phyloP scores from a whole-genome alignment of 306 rosid species.

The Cicer pinnatifidum region DNA sequence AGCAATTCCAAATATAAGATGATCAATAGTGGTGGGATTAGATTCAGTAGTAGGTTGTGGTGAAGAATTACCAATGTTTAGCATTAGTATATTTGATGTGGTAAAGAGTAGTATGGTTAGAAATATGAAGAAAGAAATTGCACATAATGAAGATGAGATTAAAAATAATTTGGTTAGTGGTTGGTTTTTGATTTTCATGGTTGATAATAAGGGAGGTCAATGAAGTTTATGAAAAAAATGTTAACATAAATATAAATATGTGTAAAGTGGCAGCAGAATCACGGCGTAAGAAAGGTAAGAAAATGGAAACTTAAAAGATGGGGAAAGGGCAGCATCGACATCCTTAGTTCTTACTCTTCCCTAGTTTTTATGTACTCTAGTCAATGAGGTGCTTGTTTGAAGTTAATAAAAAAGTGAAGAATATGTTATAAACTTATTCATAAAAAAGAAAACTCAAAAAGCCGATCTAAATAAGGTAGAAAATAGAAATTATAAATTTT shows the following conservation, averaged over 20 bases:
- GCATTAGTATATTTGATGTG: conserved; percentile 35
- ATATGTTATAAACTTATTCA: too few relatives aligned
- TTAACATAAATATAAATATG: neutral
- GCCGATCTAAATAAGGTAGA: too few relatives aligned
- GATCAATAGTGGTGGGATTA: conserved; percentile 53
- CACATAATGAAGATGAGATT: conserved; percentile 53
- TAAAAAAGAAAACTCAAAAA: too few relatives aligned
- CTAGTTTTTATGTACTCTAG: neutral
- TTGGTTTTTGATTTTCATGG: conserved; percentile 57
- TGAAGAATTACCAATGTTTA: neutral
- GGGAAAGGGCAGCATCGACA: neutral
- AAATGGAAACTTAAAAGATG: conserved; percentile 27
- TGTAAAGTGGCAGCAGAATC: conserved; percentile 29
- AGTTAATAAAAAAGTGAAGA: too few relatives aligned
- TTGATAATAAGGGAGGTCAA: conserved; percentile 20
- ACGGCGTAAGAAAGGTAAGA: conserved; percentile 38
- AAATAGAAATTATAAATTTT: too few relatives aligned
- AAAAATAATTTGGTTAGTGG: conserved; percentile 48
- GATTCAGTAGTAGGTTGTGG: conserved; percentile 16
- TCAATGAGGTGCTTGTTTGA: neutral
- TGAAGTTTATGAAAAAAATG: neutral
- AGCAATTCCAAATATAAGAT: conserved; percentile 82
- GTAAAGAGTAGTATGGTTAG: conserved; percentile 41
- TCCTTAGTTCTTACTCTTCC: neutral
- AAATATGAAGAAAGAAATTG: conserved; percentile 49